These are phyloP conservation scores for Pinus tabuliformis DNA, from an alignment of 75 land plant genomes.

Conservation along the genomic window DNA sequence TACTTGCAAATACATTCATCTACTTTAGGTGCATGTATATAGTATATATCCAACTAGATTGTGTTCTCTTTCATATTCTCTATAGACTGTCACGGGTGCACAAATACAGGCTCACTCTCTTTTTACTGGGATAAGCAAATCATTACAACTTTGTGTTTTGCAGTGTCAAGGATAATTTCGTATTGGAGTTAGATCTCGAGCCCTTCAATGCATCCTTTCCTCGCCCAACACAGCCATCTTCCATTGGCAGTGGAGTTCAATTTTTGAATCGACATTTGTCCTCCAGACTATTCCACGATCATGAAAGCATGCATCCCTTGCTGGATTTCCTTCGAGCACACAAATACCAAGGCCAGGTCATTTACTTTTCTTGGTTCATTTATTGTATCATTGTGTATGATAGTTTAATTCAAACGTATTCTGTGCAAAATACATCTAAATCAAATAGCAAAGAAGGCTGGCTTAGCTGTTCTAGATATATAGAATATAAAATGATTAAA, in stretches of 20 bases:
- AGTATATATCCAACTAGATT: not conserved
- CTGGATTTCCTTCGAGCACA: constrained; percentile 81
- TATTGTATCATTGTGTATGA: not conserved
- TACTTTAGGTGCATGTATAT: too few relatives aligned
- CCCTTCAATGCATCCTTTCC: constrained; percentile 64
- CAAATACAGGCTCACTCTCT: not conserved
- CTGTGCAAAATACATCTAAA: not conserved
- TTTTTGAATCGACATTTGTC: constrained; percentile 94
- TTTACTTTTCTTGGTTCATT: not conserved
- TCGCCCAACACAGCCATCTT: constrained; percentile 44
- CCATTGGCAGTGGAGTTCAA: constrained; percentile 81
- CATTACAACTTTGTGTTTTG: not conserved
- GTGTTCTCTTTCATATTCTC: not conserved
- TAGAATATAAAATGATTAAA: too few relatives aligned
- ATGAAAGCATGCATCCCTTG: constrained; percentile 63
- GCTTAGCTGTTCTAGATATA: too few relatives aligned
- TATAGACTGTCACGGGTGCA: not conserved
- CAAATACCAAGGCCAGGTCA: constrained; percentile 73
- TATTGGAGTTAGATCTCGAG: constrained; percentile 66
- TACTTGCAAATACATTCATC: too few relatives aligned
- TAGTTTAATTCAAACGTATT: not conserved
- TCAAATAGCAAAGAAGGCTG: too few relatives aligned
- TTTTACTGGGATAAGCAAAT: not conserved
- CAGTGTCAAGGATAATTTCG: constrained; percentile 40
- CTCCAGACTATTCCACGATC: constrained; percentile 63